Base-by-base conservation (phyloP, 495 filamentous ascomycete species). In the Pyrenopolyporus hunteri region DNA sequence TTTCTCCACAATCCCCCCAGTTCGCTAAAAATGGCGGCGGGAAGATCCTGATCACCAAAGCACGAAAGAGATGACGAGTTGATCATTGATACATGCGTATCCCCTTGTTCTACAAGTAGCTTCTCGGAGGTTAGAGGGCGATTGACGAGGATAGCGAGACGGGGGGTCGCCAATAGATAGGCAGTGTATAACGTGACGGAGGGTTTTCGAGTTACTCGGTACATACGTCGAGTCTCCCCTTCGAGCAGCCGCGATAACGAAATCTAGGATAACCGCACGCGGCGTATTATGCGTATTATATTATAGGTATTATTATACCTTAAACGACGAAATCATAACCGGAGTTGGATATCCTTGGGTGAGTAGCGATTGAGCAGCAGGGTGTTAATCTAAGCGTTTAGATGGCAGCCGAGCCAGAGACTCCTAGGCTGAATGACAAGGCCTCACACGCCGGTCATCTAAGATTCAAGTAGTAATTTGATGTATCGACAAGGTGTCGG, bases 31-130 rank as follows among this genome's bases (percentile, higher is more conserved):
- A 66, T 66, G 63, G 63, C 52, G 31, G 57, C 63, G 57, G 63
- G 63, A 66, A 66, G 57, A 67, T 62, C 57, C 64, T 63, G 64
- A 67, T 67, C 58, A 67, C 63, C 64, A 54, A 58, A 67, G 52
- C 58, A 67, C 32, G 59, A 63, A 63, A 63, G 48, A 63, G 54
- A 56, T 56, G 64, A 57, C 57, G 57, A 58, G 48, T 40, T 55
- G 58, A 37, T 44, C 59, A 55, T 55, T 31, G 51, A 57, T 47
- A 54, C 44, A 51, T 53, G 47, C 52, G 51, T 51, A 28, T 51
- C 28, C 42, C 57, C 63, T 48, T 60, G 63, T 44, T 52, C 56
- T 59, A 49, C 46, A 44, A 16, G 20, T 23, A 56, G 37, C 55
- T 45, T 51, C 42, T 19, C 46, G 57, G 26, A 45, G 10, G 50